Base-by-base conservation (phyloP, 345 rosid genomes). In the Brassica juncea region DNA sequence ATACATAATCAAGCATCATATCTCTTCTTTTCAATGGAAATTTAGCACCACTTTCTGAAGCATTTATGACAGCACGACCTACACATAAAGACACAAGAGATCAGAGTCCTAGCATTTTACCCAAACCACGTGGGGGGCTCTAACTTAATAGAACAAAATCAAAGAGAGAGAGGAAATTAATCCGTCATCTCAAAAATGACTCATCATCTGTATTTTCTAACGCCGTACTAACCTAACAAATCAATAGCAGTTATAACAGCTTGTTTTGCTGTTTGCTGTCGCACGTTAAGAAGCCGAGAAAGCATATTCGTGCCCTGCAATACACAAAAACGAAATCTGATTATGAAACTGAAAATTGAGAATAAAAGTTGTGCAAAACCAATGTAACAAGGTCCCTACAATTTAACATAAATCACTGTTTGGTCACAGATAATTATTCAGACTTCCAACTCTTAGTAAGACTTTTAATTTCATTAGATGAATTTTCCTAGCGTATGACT, bases 231-330 rank as follows among this genome's bases (percentile, higher is more conserved):
- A 94, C 99, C 99, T 85, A 94, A 89, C 80, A 92, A 88, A 85
- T 92, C 91, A 76, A 94, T 94, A 75, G 99, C 99, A 75, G 97
- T 92, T 70, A 94, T 94, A 72, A 94, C 97, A 70, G 99, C 99
- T 84, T 92, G 97, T 84, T 92, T 94, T 81, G 99, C 97, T 70
- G 94, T 88, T 72, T 89, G 97, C 66, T 89, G 88, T 44, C 91
- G 89, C 73, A 94, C 98, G 84, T 94, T 94, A 86, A 94, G 97
- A 87, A 94, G 98, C 75, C 93, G 83, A 59, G 98, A 92, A 83
- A 92, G 97, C 99, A 94, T 92, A 84, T 94, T 94, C 31, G 99
- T 94, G 54, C 99, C 99, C 99, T 94, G 92, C 81, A 71, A 72
- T 59, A 78, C 44, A 82, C 77, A 57, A 37, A 80, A 75, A 75